Evolutionary conservation across 805 yeast species (phyloP).

Genomic region (Schwanniomyces occidentalis): DNA sequence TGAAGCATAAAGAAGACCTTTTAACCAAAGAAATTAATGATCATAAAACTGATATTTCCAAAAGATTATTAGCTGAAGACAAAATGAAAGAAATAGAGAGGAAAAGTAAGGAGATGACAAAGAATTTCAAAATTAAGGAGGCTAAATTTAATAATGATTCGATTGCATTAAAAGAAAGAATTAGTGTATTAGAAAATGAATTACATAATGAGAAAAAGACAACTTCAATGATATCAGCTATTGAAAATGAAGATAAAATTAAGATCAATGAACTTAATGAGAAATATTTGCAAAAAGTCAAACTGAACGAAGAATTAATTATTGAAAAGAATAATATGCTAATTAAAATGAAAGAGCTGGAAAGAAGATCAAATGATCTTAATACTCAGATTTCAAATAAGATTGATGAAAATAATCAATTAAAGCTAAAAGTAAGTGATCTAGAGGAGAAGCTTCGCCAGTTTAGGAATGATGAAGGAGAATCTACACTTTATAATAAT

Average conservation of each 20-base stretch:
- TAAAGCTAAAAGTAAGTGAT: too few relatives aligned
- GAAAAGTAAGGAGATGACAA: constrained; percentile 8
- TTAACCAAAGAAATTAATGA: background rate
- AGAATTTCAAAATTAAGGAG: constrained; percentile 2
- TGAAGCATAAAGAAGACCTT: background rate
- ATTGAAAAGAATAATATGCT: background rate
- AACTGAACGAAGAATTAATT: background rate
- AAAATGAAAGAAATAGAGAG: constrained; percentile 18
- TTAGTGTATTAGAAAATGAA: constrained; percentile 17
- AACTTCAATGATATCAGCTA: constrained; percentile 30
- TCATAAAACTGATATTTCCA: constrained; percentile 17
- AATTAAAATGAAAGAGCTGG: too few relatives aligned
- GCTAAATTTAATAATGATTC: constrained; percentile 3
- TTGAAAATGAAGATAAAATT: constrained; percentile 7
- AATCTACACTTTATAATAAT: too few relatives aligned
- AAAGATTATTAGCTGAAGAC: constrained; percentile 22
- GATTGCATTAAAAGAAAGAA: constrained; percentile 4
- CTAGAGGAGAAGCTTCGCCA: too few relatives aligned
- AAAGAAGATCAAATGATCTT: too few relatives aligned
- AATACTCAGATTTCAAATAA: too few relatives aligned
- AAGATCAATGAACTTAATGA: background rate
- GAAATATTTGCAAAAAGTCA: constrained; percentile 1
- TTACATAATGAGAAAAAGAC: too few relatives aligned
- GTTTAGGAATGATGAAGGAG: too few relatives aligned
- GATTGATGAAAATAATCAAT: too few relatives aligned